Base-by-base conservation (phyloP, 441 rosid genomes). In the Eutrema salsugineum region DNA sequence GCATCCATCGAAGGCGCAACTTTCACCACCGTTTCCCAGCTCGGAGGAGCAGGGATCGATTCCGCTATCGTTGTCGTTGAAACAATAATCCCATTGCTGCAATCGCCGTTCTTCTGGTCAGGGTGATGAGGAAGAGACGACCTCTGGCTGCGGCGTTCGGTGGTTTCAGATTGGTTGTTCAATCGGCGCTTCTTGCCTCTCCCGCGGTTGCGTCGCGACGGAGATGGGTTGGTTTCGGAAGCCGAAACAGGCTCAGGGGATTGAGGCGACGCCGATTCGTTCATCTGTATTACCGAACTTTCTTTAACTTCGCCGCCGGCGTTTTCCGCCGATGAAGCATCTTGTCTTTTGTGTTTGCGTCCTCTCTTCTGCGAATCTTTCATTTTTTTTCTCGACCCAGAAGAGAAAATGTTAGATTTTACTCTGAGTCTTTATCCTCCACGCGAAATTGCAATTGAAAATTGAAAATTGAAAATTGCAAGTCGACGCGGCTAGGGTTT, bases 1-100 rank as follows among this genome's bases (percentile, higher is more conserved):
- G 98, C 85, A 30, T 94, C 97, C 99, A 92, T 94, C 3, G 88
- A 87, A n/a, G 92, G 92, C 20, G 82, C 86, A 63, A 80, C 90
- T 47, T 82, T 82, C 43, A 49, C 81, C 6, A 79, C 84, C 30
- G 76, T 77, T 49, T 85, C 85, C 82, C 83, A 84, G 36, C 81
- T 63, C 5, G 78, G 83, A n/a, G 83, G 77, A 24, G 72, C 79
- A 61, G 80, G 79, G 27, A 65, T 50, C 63, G 68, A 65, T 30
- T 70, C 79, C 28, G 71, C 35, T 1, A n/a, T n/a, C n/a, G 53
- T 8, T 1, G 73, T 7, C 1, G 55, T 10, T 28, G 76, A 71
- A 14, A 78, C 76, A 69, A 75, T 69, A 66, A 56, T 22, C 50
- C 79, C 79, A 49, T 73, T 75, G 75, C 53, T 75, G 56, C 76